These are phyloP conservation scores for Perilla frutescens DNA, from an alignment of 257 asterid species.

Conservation along the genomic window DNA sequence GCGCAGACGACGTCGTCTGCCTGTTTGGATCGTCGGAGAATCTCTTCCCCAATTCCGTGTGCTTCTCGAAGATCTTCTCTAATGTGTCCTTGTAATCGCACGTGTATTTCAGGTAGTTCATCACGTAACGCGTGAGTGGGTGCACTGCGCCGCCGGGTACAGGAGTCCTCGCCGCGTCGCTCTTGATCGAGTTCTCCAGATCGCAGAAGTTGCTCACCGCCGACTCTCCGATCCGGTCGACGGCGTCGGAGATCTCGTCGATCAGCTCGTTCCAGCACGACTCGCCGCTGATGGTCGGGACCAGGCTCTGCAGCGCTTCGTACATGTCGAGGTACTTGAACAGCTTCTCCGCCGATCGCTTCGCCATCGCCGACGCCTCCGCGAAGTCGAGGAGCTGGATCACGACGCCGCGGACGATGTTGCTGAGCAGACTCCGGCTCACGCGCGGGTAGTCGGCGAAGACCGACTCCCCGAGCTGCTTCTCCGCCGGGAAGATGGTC, in stretches of 20 bases:
- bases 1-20: background rate
- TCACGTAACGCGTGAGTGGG: constrained; percentile 85
- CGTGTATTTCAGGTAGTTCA: constrained; percentile 74
- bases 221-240: constrained; percentile 65
- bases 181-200: constrained; percentile 68
- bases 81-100: constrained; percentile 71
- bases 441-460: constrained; percentile 51
- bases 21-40: background rate
- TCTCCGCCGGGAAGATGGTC: constrained; percentile 63
- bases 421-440: constrained; percentile 46
- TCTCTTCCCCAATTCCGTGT: constrained; percentile 31
- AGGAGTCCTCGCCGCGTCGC: constrained; percentile 57
- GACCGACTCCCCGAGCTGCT: constrained; percentile 52
- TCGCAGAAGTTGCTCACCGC: constrained; percentile 66
- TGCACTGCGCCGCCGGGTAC: constrained; percentile 97
- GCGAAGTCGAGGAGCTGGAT: constrained; percentile 82
- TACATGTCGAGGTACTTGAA: constrained; percentile 80
- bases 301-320: constrained; percentile 60
- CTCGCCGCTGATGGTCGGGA: constrained; percentile 44
- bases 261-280: constrained; percentile 50
- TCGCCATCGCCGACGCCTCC: constrained; percentile 73
- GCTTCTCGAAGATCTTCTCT: constrained; percentile 56
- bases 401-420: constrained; percentile 62
- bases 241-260: constrained; percentile 51
- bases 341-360: constrained; percentile 76